phyloP scores from a whole-genome alignment of 208 protist species.

The Wallacemonas rigidus region DNA sequence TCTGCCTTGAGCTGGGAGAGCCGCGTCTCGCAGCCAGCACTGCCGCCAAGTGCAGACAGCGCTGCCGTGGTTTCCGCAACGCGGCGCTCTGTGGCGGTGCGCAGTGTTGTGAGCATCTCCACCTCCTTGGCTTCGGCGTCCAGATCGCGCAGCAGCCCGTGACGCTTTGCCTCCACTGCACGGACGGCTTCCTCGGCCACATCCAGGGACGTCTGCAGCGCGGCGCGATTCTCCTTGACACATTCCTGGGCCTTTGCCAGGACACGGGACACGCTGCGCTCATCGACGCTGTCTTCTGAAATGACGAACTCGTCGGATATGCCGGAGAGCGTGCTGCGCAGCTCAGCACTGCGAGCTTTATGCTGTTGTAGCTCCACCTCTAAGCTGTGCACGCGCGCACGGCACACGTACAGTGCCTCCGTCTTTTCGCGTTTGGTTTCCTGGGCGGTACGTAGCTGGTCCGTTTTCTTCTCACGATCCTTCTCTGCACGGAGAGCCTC shows the following conservation, averaged over 20 bases:
- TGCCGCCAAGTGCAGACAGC: slow-evolving; percentile 21
- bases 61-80: slow-evolving; percentile 25
- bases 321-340: slow-evolving; percentile 33
- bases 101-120: slow-evolving; percentile 40
- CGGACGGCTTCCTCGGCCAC: slow-evolving; percentile 19
- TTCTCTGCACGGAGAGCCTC: slow-evolving; percentile 38
- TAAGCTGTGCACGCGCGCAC: slow-evolving; percentile 43
- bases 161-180: slow-evolving; percentile 33
- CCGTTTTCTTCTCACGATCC: slow-evolving; percentile 28
- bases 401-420: slow-evolving; percentile 38
- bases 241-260: slow-evolving; percentile 29
- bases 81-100: slow-evolving; percentile 24
- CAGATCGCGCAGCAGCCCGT: slow-evolving; percentile 34
- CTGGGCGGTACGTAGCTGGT: slow-evolving; percentile 30
- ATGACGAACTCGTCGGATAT: slow-evolving; percentile 39
- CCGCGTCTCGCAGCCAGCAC: slow-evolving; percentile 11
- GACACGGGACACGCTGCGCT: slow-evolving; percentile 36
- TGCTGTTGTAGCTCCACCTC: slow-evolving; percentile 60
- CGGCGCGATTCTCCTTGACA: slow-evolving; percentile 18
- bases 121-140: slow-evolving; percentile 61
- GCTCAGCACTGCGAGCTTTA: slow-evolving; percentile 31
- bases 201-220: slow-evolving; percentile 10
- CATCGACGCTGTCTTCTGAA: slow-evolving; percentile 48
- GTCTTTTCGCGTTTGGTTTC: slow-evolving; percentile 30
- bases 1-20: slow-evolving; percentile 28